Evolutionary conservation across 176 grass and related monocot species (phyloP), one percentile per base, ranked within the genome.

Genomic region (Paspalum vaginatum): DNA sequence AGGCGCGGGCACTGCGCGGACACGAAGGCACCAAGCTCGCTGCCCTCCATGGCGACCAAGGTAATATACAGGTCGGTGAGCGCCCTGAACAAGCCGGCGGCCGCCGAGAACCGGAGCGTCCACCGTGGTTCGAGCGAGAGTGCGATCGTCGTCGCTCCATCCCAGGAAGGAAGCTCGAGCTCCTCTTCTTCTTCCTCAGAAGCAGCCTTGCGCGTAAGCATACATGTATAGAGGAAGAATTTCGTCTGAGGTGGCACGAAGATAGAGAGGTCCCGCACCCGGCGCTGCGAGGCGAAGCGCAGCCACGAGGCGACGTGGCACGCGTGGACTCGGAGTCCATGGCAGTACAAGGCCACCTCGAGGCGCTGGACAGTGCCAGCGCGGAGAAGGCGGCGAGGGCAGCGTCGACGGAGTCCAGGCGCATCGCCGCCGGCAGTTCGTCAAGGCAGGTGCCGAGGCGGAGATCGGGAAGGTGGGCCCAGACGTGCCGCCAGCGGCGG

Each of bases 1-100:
- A 78, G 45, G 20, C 26, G 46, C 17, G 61, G 76, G 76, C 60
- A 78, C 17, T n/a, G 76, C 20, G 27, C 6, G 17, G 76, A 65
- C 26, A 18, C 45, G 0, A 65, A 5, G 17, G 6, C 1, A 5
- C 20, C 46, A 16, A 79, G 16, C 47, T 24, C 37, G 20, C 49
- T 24, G 57, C 42, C 22, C 12, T 32, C 22, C 57, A 76, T 44
- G 56, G 40, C 5, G 21, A 14, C 40, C 13, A 12, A 6, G 74
- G 1, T 18, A 45, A 76, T 61, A 8, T 12, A 5, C 56, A 77
- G 22, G 42, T 11, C 42, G 24, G 15, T 26, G 42, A 77, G 74
- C 57, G 8, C 24, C 21, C 0, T 0, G 57, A 77, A 62, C 74
- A 8, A 5, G 22, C 74, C 42, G 14, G 4, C 74, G 14, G 4